phyloP scores from a whole-genome alignment of 164 flowering plant species.

The Magnolia sinica region DNA sequence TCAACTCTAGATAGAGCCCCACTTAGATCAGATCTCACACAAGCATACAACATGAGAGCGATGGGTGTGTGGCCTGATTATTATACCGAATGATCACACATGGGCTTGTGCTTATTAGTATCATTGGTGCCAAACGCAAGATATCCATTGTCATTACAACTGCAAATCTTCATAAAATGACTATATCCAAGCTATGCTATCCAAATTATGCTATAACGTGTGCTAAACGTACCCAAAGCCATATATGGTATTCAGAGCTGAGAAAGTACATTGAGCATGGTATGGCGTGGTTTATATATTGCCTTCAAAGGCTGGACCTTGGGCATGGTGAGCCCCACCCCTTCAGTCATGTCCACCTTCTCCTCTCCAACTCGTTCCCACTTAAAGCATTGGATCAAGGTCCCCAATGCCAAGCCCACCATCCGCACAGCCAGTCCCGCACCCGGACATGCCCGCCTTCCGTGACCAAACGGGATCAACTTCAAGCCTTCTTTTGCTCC shows the following conservation, averaged over 20 bases:
- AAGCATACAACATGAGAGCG: no score
- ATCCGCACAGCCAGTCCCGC: conserved; percentile 14
- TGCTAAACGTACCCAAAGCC: no score
- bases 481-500: conserved; percentile 11
- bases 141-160: no score
- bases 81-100: no score
- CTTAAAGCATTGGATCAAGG: conserved; percentile 13
- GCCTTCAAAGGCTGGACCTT: conserved; percentile 15
- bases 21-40: no score
- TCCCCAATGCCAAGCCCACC: conserved; percentile 7
- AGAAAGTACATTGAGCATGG: conserved; percentile 9
- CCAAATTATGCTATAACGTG: no score
- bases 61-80: no score
- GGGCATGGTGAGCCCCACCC: conserved; percentile 12
- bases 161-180: no score
- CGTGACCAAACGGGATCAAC: conserved; percentile 20
- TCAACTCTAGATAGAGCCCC: no score
- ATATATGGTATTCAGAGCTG: neutral
- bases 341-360: conserved; percentile 9
- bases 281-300: conserved; percentile 1
- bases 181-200: no score
- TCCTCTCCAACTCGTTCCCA: conserved; percentile 7
- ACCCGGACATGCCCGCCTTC: conserved; percentile 25
- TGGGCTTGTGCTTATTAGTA: no score
- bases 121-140: no score